A percentile compares a stretch with the other conserved stretches of the same genome.
phyloP scores from a whole-genome alignment of 257 asterid species.

The Verbascum thapsus region DNA sequence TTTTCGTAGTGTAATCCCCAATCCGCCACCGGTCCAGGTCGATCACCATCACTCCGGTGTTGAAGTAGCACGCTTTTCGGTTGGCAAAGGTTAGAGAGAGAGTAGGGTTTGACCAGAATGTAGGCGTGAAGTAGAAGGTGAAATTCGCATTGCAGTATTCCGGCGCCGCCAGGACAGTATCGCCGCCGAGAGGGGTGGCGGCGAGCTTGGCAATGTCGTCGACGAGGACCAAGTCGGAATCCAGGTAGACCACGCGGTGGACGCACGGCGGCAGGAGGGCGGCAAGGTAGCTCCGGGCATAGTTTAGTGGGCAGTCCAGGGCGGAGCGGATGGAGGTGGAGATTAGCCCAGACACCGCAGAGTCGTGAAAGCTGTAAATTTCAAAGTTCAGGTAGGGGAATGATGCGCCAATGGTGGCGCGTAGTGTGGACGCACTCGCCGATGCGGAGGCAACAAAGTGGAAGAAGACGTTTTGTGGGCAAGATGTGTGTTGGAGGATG shows the following conservation, averaged over 20 bases:
- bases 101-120: conserved; percentile 91
- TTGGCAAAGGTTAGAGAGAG: conserved; percentile 71
- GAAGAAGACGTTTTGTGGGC: conserved; percentile 74
- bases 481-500: conserved; percentile 78
- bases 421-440: conserved; percentile 45
- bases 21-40: conserved; percentile 77
- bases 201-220: conserved; percentile 82
- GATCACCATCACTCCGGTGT: conserved; percentile 95
- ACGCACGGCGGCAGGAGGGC: conserved; percentile 73
- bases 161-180: conserved; percentile 81
- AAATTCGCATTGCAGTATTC: conserved; percentile 93
- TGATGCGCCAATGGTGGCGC: conserved; percentile 54
- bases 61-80: conserved; percentile 78
- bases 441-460: conserved; percentile 77
- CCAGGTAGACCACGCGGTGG: conserved; percentile 73
- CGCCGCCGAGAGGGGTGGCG: conserved; percentile 50
- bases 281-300: conserved; percentile 88
- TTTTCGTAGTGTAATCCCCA: conserved; percentile 71
- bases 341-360: conserved; percentile 66
- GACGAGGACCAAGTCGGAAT: conserved; percentile 78
- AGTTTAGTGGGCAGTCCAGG: conserved; percentile 88
- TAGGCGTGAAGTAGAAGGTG: conserved; percentile 81
- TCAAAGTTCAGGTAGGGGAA: conserved; percentile 74
- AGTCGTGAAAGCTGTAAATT: conserved; percentile 58
- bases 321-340: conserved; percentile 97